Percentiles rank a stretch among this genome's conserved stretches.
Conservation (phyloP, 208 protist species). For the Leishmania guyanensis region DNA sequence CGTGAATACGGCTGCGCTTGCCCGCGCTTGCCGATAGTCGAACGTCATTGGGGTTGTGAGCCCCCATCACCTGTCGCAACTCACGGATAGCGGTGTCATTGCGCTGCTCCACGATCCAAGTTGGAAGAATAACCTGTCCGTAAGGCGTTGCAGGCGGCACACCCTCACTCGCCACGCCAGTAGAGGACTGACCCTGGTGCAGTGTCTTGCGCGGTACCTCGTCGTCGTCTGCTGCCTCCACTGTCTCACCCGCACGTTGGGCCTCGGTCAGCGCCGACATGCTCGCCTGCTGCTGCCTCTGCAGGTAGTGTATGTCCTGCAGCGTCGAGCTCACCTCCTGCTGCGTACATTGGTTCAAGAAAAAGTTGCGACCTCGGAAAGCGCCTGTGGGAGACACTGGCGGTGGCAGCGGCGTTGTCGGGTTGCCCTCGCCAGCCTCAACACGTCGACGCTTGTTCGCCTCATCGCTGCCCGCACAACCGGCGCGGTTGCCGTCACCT, state of each 20-base stretch:
- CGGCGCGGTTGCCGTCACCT: slow-evolving; percentile 3
- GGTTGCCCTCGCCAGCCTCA: slow-evolving; percentile 12
- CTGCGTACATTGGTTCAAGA: slow-evolving; percentile 39
- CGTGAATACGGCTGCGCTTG: slow-evolving; percentile 41
- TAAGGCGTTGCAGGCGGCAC: slow-evolving; percentile 66
- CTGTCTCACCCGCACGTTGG: slow-evolving; percentile 4
- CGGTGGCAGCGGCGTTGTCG: slow-evolving; percentile 9
- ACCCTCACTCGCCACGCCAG: slow-evolving; percentile 30
- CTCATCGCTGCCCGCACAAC: not conserved
- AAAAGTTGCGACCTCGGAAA: slow-evolving; percentile 51
- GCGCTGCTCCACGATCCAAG: slow-evolving; percentile 88
- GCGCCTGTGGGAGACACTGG: slow-evolving; percentile 23
- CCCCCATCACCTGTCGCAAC: slow-evolving; percentile 84
- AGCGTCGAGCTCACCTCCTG: slow-evolving; percentile 43
- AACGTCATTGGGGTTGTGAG: slow-evolving; percentile 65
- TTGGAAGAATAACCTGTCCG: slow-evolving; percentile 75
- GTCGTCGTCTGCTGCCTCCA: slow-evolving; percentile 6
- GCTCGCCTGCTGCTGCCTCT: slow-evolving; percentile 40
- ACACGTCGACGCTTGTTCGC: slow-evolving; percentile 44
- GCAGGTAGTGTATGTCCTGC: slow-evolving; percentile 56
- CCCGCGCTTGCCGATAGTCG: slow-evolving; percentile 44
- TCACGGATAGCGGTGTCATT: slow-evolving; percentile 88
- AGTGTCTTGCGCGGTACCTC: slow-evolving; percentile 25
- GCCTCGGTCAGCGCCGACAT: slow-evolving; percentile 27
- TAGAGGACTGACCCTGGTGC: slow-evolving; percentile 13